Conservation (phyloP, 768 basidiomycete genomes). For the Tricholoma matsutake region DNA sequence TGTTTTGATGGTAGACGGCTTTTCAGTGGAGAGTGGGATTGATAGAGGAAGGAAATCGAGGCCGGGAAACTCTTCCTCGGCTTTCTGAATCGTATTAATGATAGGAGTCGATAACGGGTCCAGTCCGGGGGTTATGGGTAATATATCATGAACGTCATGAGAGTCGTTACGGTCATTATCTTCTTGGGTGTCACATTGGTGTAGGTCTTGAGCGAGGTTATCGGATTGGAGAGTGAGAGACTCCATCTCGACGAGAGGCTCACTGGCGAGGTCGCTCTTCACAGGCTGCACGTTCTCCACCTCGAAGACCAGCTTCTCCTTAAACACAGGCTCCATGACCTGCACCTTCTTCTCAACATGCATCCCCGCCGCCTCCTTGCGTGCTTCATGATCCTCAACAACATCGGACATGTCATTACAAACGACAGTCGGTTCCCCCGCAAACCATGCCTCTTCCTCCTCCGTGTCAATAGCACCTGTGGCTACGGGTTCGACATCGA, state of each 20-base stretch:
- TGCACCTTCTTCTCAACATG: background rate
- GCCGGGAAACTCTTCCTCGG: slow-evolving; percentile 30
- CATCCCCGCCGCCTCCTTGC: background rate
- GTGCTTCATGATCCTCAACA: background rate
- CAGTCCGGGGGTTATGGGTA: background rate
- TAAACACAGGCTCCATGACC: background rate
- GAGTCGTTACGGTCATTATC: slow-evolving; percentile 13
- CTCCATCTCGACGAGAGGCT: background rate
- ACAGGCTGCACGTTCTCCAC: background rate
- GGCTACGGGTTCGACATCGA: slow-evolving; percentile 10
- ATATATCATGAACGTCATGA: slow-evolving; percentile 8
- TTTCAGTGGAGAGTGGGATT: slow-evolving; percentile 11
- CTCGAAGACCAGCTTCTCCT: background rate
- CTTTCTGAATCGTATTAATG: background rate
- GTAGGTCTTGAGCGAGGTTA: background rate
- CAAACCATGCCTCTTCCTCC: slow-evolving; percentile 14
- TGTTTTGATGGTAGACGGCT: slow-evolving; percentile 9
- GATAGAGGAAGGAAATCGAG: slow-evolving; percentile 43
- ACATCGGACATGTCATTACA: slow-evolving; percentile 7
- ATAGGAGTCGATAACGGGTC: background rate
- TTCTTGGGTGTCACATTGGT: background rate
- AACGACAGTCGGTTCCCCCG: slow-evolving; percentile 15
- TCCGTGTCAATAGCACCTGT: background rate
- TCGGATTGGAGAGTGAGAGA: too few relatives aligned
- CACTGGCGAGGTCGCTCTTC: background rate